Evolutionary conservation across 2,329 filamentous ascomycete species (phyloP).

Genomic region (Thielaviopsis punctulata): DNA sequence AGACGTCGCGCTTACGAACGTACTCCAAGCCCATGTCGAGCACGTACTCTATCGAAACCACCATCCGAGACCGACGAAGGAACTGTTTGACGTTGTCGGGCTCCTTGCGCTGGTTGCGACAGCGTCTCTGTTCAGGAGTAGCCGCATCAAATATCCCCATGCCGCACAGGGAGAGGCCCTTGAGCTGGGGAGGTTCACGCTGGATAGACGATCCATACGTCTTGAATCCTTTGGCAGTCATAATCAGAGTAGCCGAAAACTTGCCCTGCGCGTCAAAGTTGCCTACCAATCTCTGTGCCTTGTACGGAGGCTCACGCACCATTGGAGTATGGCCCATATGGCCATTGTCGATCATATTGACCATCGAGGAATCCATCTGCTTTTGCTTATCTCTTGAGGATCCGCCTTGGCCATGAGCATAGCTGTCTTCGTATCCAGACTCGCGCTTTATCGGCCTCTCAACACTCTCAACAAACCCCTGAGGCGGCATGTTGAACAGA

Average conservation of each 20-base stretch:
- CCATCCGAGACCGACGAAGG: constrained; percentile 42
- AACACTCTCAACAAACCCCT: not conserved
- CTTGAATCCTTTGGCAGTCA: constrained; percentile 4
- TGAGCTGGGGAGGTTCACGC: constrained; percentile 27
- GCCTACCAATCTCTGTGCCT: not conserved
- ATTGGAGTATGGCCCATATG: not conserved
- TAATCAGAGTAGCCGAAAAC: constrained; percentile 10
- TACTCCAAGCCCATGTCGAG: constrained; percentile 36
- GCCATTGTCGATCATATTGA: constrained; percentile 5
- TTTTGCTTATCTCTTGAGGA: not conserved
- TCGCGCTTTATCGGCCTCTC: not conserved
- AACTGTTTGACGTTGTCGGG: constrained; percentile 52
- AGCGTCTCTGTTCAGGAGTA: constrained; percentile 53
- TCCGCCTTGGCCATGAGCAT: not conserved
- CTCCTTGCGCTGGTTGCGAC: constrained; percentile 63
- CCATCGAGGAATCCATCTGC: not conserved
- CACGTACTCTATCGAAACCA: constrained; percentile 48
- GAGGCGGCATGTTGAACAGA: not conserved
- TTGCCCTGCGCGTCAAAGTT: constrained; percentile 4
- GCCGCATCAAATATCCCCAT: constrained; percentile 74
- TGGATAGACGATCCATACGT: constrained; percentile 3
- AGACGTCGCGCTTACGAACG: constrained; percentile 38
- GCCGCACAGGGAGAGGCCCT: constrained; percentile 58
- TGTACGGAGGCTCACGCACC: not conserved
- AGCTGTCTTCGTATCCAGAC: not conserved